Conservation (phyloP, 208 protist species). For the Strigomonas culicis region DNA sequence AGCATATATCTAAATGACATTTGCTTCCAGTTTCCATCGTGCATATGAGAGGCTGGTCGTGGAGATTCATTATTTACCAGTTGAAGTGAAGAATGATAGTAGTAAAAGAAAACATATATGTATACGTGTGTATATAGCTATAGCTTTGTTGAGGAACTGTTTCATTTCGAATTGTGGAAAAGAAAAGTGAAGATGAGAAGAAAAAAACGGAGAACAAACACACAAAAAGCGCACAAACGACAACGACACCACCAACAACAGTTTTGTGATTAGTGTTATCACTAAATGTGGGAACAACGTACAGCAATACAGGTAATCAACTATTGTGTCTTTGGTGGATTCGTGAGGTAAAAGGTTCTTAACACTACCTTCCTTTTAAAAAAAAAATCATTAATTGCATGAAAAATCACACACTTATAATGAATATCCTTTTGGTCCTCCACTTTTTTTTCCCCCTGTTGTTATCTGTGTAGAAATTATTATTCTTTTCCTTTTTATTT, state of each 20-base stretch:
- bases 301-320: too few relatives aligned
- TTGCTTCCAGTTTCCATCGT: too few relatives aligned
- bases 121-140: background rate
- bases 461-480: background rate
- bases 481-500: conserved; percentile 10
- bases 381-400: background rate
- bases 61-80: too few relatives aligned
- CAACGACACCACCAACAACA: too few relatives aligned
- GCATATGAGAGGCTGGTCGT: too few relatives aligned
- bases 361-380: background rate
- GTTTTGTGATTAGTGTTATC: too few relatives aligned
- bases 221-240: conserved; percentile 12
- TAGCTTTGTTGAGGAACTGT: background rate
- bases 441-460: background rate
- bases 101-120: conserved; percentile 1
- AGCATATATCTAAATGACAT: too few relatives aligned
- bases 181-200: background rate
- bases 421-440: too few relatives aligned
- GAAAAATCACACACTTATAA: background rate
- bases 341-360: too few relatives aligned
- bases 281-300: too few relatives aligned
- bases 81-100: background rate
- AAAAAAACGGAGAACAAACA: conserved; percentile 10
- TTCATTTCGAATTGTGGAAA: background rate
- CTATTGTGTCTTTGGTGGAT: too few relatives aligned